Conservation (phyloP, 2,329 filamentous ascomycete genomes). For the Diaporthe sp. region DNA sequence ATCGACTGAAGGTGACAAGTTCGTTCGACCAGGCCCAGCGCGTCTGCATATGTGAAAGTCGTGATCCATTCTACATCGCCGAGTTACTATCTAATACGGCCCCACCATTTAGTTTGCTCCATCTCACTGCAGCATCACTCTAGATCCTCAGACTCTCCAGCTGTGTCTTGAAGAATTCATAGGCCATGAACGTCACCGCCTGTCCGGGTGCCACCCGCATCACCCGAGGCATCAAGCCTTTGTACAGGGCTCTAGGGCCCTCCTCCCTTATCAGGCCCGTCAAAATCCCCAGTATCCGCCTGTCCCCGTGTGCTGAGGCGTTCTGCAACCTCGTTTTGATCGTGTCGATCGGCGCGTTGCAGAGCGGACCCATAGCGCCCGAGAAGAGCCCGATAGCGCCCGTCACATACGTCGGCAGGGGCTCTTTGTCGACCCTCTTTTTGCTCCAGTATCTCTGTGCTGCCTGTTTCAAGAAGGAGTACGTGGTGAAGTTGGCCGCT, state of each 20-base stretch:
- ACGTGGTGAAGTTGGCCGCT: slow-evolving; percentile 3
- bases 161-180: neutral
- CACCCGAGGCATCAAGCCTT: slow-evolving; percentile 98
- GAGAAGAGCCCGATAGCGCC: slow-evolving; percentile 1
- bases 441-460: neutral
- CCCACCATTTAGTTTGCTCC: neutral
- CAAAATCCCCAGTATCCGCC: neutral
- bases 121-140: neutral
- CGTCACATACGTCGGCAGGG: slow-evolving; percentile 1
- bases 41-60: neutral
- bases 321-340: slow-evolving; percentile 1
- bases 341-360: slow-evolving; percentile 10
- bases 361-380: neutral
- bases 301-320: neutral
- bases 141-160: neutral
- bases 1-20: neutral
- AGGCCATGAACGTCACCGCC: slow-evolving; percentile 3
- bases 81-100: neutral
- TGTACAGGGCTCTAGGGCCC: slow-evolving; percentile 92
- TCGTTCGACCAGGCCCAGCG: neutral
- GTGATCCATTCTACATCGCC: neutral
- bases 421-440: neutral
- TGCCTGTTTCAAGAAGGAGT: neutral
- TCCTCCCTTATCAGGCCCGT: slow-evolving; percentile 71
- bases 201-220: slow-evolving; percentile 76